A percentile compares a stretch with the other conserved stretches of the same genome.
Conservation (phyloP, 1,284 basidiomycete genomes). For the Bjerkandera adusta region DNA sequence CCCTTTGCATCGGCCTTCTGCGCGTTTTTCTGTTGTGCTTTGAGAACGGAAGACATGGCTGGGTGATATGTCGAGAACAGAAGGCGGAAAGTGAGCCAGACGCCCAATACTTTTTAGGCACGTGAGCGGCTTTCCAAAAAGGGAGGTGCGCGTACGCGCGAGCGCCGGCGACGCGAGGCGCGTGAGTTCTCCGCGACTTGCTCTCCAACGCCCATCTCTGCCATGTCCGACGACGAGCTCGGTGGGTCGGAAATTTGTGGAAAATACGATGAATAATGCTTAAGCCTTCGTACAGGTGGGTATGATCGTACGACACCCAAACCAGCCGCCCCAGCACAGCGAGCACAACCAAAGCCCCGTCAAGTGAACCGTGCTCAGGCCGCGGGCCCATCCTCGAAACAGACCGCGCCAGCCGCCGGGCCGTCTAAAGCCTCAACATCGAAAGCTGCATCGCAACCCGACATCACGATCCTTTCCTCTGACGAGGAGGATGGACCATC, state of each 20-base stretch:
- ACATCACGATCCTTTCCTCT: conserved; percentile 14
- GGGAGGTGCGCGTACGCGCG: too few species aligned
- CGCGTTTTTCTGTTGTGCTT: conserved; percentile 59
- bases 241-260: conserved; percentile 13
- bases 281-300: conserved; percentile 4
- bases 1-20: conserved; percentile 44
- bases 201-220: too few species aligned
- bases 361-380: conserved; percentile 8
- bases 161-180: too few species aligned
- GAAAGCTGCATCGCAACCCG: conserved; percentile 4
- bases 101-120: conserved; percentile 13
- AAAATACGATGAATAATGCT: not conserved
- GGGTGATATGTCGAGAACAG: not conserved
- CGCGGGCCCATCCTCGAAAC: conserved; percentile 17
- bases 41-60: conserved; percentile 66
- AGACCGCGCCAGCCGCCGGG: not conserved
- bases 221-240: conserved; percentile 26
- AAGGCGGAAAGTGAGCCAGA: not conserved
- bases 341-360: conserved; percentile 5
- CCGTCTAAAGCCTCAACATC: conserved; percentile 2
- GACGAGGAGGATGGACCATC: conserved; percentile 10
- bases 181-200: too few species aligned
- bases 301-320: conserved; percentile 17
- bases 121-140: too few species aligned
- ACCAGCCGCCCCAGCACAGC: conserved; percentile 12